Conservation (phyloP, 176 grass and related monocot genomes). For the Cocos nucifera region DNA sequence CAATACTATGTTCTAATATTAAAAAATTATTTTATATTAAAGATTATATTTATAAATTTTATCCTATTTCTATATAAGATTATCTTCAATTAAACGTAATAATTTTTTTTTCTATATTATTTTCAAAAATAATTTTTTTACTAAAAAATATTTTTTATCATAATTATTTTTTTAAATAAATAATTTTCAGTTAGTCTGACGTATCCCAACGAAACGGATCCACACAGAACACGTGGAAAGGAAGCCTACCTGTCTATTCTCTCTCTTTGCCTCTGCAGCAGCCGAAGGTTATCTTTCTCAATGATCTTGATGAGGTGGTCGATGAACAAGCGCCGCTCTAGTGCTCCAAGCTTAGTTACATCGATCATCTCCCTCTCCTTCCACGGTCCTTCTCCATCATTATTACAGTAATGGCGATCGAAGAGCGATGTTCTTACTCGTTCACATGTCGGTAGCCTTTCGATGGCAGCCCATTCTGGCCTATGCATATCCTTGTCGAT, state of each 20-base stretch:
- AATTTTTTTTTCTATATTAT: no score
- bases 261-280: slow-evolving; percentile 57
- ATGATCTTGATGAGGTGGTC: slow-evolving; percentile 49
- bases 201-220: no score
- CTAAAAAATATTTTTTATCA: no score
- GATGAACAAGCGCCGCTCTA: slow-evolving; percentile 34
- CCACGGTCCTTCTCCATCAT: not conserved
- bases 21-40: no score
- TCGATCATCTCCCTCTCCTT: slow-evolving; percentile 21
- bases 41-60: no score
- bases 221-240: no score
- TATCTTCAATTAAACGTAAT: no score
- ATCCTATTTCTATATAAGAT: no score
- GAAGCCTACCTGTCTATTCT: slow-evolving; percentile 46
- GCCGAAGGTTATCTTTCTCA: slow-evolving; percentile 42
- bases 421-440: slow-evolving; percentile 36
- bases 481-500: slow-evolving; percentile 29
- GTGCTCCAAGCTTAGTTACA: slow-evolving; percentile 37
- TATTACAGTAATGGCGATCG: not conserved
- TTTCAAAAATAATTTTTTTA: no score
- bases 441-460: slow-evolving; percentile 40
- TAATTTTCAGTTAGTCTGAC: no score
- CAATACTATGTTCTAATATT: no score
- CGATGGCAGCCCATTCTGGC: slow-evolving; percentile 53
- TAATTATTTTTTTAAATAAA: no score